Conservation (phyloP, 1,284 basidiomycete genomes). For the Mixia osmundae region DNA sequence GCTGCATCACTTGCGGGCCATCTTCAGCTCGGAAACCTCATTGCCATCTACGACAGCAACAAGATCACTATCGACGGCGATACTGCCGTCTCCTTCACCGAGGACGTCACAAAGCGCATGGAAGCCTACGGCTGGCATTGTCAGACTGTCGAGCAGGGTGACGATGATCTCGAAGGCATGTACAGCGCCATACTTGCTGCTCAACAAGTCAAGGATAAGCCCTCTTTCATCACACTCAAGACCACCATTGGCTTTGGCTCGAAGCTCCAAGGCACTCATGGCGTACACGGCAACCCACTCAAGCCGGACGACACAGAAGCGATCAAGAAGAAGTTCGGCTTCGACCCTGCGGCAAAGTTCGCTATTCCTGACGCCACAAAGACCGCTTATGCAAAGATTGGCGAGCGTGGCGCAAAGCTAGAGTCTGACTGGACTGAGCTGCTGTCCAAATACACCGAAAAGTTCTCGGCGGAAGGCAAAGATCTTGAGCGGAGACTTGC, state of each 20-base stretch:
- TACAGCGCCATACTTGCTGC: conserved; percentile 56
- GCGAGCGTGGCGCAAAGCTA: conserved; percentile 43
- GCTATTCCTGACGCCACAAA: conserved; percentile 48
- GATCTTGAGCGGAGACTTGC: conserved; percentile 65
- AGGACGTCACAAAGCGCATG: conserved; percentile 73
- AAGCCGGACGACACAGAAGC: conserved; percentile 73
- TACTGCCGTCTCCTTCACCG: conserved; percentile 78
- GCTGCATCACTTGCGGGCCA: conserved; percentile 77
- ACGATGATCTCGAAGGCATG: conserved; percentile 53
- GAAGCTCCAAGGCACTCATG: conserved; percentile 71
- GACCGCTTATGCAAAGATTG: conserved; percentile 26
- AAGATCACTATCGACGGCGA: conserved; percentile 91
- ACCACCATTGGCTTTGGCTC: conserved; percentile 91
- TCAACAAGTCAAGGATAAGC: conserved; percentile 50
- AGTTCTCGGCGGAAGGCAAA: conserved; percentile 59
- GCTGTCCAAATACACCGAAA: conserved; percentile 44
- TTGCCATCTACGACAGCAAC: conserved; percentile 73
- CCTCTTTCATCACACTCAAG: conserved; percentile 46
- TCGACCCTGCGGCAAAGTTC: conserved; percentile 58
- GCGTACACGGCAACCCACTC: conserved; percentile 74
- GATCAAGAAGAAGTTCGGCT: conserved; percentile 64
- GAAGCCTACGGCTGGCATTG: conserved; percentile 84
- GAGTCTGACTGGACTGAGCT: conserved; percentile 54
- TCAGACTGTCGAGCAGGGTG: conserved; percentile 25
- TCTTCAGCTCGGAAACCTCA: conserved; percentile 73